phyloP scores from a whole-genome alignment of 805 yeast species.

The Myxozyma nipponensis region DNA sequence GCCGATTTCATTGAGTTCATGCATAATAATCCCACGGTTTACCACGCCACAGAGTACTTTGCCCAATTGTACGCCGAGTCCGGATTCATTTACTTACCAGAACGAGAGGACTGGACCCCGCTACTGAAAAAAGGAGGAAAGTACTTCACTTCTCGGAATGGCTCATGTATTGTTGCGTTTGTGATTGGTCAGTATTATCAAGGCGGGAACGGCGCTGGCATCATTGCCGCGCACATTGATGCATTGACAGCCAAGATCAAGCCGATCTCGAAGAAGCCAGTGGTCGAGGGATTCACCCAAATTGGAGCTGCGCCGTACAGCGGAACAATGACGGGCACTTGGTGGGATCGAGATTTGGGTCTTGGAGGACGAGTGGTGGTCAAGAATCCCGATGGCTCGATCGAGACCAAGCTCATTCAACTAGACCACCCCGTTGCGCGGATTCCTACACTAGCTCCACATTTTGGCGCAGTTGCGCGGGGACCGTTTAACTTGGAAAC shows the following conservation, averaged over 20 bases:
- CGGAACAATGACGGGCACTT: constrained; percentile 53
- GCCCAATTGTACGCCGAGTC: constrained; percentile 47
- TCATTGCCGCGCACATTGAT: constrained; percentile 50
- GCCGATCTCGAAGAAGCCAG: constrained; percentile 58
- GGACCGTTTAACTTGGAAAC: constrained; percentile 75
- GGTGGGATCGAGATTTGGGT: constrained; percentile 85
- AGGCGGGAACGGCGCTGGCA: constrained; percentile 57
- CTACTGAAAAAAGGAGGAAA: constrained; percentile 45
- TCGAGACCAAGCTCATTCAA: constrained; percentile 37
- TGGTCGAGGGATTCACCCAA: constrained; percentile 68
- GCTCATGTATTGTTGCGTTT: constrained; percentile 64
- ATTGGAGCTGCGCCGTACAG: constrained; percentile 82
- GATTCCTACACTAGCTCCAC: constrained; percentile 82
- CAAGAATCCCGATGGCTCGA: constrained; percentile 35
- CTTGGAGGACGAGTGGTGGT: constrained; percentile 72
- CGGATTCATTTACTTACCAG: constrained; percentile 64
- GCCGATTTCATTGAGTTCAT: constrained; percentile 11
- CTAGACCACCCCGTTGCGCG: constrained; percentile 55
- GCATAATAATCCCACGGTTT: constrained; percentile 34
- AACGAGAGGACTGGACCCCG: constrained; percentile 53
- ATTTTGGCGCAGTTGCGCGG: constrained; percentile 65
- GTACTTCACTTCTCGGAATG: constrained; percentile 67
- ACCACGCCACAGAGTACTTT: constrained; percentile 74
- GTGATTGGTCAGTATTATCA: constrained; percentile 62
- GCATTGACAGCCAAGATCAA: constrained; percentile 52